Evolutionary conservation across 768 basidiomycete genomes (phyloP), one percentile per base, ranked within the genome.

Genomic region (Boletus insuetus): DNA sequence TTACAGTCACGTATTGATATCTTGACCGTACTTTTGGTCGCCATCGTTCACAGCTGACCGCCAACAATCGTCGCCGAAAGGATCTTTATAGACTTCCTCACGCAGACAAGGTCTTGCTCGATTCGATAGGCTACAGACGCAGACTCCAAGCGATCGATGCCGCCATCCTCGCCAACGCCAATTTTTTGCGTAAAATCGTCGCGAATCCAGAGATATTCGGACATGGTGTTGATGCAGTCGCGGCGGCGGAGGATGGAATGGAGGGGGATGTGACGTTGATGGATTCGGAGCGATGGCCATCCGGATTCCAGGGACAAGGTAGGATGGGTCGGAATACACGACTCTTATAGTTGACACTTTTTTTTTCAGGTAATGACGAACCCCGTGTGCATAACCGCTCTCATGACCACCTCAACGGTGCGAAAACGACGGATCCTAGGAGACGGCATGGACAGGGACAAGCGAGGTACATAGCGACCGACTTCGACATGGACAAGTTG

Each of bases 401-500:
- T 8, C 70, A 72, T 39, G 51, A 62, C 6, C 70, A 70, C 49
- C 39, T 54, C 4, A 55, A 67, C 50, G 43, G 50, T 29, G 13
- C 20, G 20, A 49, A 29, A 32, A 43, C 54, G 2, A 12, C 17
- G 6, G 63, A 67, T 45, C 61, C 63, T 3, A 60, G 59, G 35
- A 54, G 40, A 38, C 31, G 41, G 3, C 40, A 35, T 19, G 40
- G 51, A 26, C 54, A 31, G 34, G 43, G 51, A 61, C 68, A 46
- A 46, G 55, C 45, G 64, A 71, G 41, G 46, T 79, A 78, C 60
- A 77, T 74, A 54, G 81, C 85, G 1, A 83, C 81, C 0, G 89
- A 91, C 37, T 81, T 82, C 56, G 89, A 93, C 61, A 88, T 90
- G 84, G 93, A 97, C 67, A 95, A 96, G 66, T 75, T 98, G 39